These are phyloP conservation scores for Heliosperma pusillum DNA, from an alignment of 148 eudicot species.

Conservation along the genomic window DNA sequence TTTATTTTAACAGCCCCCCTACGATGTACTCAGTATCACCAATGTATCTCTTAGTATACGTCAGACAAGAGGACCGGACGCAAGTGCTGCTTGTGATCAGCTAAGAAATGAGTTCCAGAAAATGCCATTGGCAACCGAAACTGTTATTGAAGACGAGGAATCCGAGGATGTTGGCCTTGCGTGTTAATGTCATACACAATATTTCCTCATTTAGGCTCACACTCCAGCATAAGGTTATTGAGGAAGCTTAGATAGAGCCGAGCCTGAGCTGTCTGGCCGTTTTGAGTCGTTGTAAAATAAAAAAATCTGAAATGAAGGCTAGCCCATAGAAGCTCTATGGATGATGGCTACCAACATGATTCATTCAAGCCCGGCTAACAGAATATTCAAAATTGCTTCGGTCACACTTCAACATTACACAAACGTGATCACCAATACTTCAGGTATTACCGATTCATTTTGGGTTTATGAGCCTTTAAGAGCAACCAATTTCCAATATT, in stretches of 20 bases:
- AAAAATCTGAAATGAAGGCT: constrained; percentile 3
- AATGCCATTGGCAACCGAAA: constrained; percentile 54
- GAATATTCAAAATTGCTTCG: not conserved
- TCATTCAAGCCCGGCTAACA: not conserved
- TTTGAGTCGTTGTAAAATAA: not conserved
- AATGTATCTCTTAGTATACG: constrained; percentile 35
- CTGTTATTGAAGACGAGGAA: constrained; percentile 29
- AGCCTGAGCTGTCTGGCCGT: not conserved
- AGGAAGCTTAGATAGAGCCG: not conserved
- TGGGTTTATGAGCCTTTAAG: not conserved
- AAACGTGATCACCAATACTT: not conserved
- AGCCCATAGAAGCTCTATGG: not conserved
- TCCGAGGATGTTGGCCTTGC: constrained; percentile 45
- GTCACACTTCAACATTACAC: not conserved
- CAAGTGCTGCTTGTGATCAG: constrained; percentile 98
- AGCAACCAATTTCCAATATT: not conserved
- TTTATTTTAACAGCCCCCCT: not conserved
- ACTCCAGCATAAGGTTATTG: not conserved
- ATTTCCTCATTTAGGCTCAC: not conserved
- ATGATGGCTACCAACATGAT: not conserved
- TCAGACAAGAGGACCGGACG: constrained; percentile 96
- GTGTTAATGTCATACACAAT: constrained; percentile 36
- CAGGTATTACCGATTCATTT: not conserved
- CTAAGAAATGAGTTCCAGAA: constrained; percentile 88
- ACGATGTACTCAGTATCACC: not conserved